Percentiles rank a stretch among this genome's conserved stretches.
phyloP scores from a whole-genome alignment of 331 rosid species.

The Rosa hybrid region DNA sequence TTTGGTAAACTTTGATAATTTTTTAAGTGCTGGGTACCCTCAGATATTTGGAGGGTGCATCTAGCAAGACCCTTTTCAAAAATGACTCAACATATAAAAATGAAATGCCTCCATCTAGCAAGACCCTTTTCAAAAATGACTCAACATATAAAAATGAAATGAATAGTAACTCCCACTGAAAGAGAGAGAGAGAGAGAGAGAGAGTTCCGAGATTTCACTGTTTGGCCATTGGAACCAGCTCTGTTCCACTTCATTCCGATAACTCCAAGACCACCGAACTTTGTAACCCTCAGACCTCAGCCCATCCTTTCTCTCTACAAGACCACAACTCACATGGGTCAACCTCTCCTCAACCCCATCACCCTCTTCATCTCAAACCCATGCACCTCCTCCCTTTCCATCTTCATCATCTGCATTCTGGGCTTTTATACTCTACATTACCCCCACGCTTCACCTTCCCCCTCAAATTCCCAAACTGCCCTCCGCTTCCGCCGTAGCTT shows the following conservation, averaged over 20 bases:
- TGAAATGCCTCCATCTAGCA: too few relatives aligned
- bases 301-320: not conserved
- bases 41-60: too few relatives aligned
- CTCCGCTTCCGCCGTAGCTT: conserved; percentile 41
- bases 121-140: too few relatives aligned
- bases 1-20: too few relatives aligned
- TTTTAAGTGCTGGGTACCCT: too few relatives aligned
- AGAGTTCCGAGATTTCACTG: too few relatives aligned
- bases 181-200: too few relatives aligned
- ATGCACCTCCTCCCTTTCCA: conserved; percentile 27
- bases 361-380: conserved; percentile 43
- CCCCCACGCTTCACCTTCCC: conserved; percentile 28
- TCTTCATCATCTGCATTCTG: conserved; percentile 56
- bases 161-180: too few relatives aligned
- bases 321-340: conserved; percentile 39
- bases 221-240: too few relatives aligned
- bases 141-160: too few relatives aligned
- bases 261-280: not conserved
- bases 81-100: too few relatives aligned
- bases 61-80: too few relatives aligned
- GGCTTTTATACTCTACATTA: conserved; percentile 54
- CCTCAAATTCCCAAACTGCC: conserved; percentile 22
- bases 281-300: not conserved
- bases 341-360: conserved; percentile 31
- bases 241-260: not conserved